Base-by-base conservation (phyloP, 768 basidiomycete genomes). In the Phaffia australis region DNA sequence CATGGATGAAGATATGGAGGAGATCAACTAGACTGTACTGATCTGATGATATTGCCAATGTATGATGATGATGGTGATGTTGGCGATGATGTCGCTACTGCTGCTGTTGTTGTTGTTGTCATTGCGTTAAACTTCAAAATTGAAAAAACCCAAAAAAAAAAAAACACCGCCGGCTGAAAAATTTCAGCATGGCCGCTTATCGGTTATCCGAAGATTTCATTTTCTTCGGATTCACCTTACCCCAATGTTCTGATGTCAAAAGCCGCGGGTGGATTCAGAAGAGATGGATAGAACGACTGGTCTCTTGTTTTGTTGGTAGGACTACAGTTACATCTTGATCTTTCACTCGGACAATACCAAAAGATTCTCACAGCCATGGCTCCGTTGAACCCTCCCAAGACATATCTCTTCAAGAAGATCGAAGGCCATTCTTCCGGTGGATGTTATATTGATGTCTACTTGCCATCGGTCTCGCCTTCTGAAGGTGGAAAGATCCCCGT, bases 1-100 rank as follows among this genome's bases (percentile, higher is more conserved):
- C 14, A 59, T 60, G 29, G 64, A 65, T n/a, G 64, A 56, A 11
- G 65, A 66, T 21, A 66, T 66, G 65, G 58, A 60, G 65, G 65
- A 59, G 35, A 42, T 66, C 25, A 30, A 57, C 35, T 42, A 42
- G 35, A 42, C 35, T 4, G 35, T 11, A 42, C 11, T 42, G 35
- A 42, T 42, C 4, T 42, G 35, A 11, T 11, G 35, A 42, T 11
- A 42, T 4, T 42, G 35, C 35, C 35, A 42, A 42, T 42, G 35
- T 42, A 42, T 42, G 35, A 42, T 42, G 35, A 42, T 42, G 35
- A 42, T 42, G 35, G n/a, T n/a, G n/a, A n/a, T n/a, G n/a, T n/a
- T n/a, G n/a, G n/a, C n/a, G n/a, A 11, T 65, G 48, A 58, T 30
- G n/a, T 21, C 14, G 2, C 50, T 19, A 30, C n/a, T n/a, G n/a